Evolutionary conservation across 345 rosid species (phyloP), one percentile per base, ranked within the genome.

Genomic region (Laguncularia racemosa): DNA sequence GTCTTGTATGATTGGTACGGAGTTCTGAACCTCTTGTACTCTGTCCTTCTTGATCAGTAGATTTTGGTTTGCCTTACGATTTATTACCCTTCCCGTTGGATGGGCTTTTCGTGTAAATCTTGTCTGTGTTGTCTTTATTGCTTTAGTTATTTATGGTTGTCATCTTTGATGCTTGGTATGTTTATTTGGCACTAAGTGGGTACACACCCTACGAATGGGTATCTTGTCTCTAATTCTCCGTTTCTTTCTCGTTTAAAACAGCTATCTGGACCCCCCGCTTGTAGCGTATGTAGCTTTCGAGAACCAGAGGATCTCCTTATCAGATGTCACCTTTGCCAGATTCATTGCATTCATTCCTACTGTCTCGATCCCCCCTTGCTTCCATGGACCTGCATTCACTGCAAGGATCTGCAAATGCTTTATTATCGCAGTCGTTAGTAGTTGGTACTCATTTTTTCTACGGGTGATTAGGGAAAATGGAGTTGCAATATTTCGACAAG

Each of bases 331-430:
- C 58, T 77, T 15, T 93, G 99, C 76, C 78, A 68, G 52, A 62
- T 64, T 54, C 73, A 78, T 52, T 73, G 81, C 53, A 82, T 93
- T 18, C 95, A 89, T 74, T 67, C 78, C 19, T 85, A 89, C 73
- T 89, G 96, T 60, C 77, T 93, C 58, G 97, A 93, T 68, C 96
- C 97, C 62, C 82, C 76, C 38, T 43, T 86, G 61, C 55, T 75
- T 45, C 96, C 97, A 47, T 93, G 99, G 97, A 85, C 83, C 9
- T 93, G 97, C 76, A 66, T 53, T 55, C 96, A 80, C 58, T 93
- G 97, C 85, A 84, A 44, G 69, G 96, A 83, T 67, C 84, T 87
- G 17, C 86, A 70, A 58, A 76, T 60, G 80, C 81, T 81, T 46
- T 77, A 76, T 75, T 78, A 68, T 13, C 71, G 56, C 55, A 57